Evolutionary conservation across 345 rosid genomes (phyloP), one percentile per base, ranked within the genome.

Genomic region (Euphorbia lathyris): DNA sequence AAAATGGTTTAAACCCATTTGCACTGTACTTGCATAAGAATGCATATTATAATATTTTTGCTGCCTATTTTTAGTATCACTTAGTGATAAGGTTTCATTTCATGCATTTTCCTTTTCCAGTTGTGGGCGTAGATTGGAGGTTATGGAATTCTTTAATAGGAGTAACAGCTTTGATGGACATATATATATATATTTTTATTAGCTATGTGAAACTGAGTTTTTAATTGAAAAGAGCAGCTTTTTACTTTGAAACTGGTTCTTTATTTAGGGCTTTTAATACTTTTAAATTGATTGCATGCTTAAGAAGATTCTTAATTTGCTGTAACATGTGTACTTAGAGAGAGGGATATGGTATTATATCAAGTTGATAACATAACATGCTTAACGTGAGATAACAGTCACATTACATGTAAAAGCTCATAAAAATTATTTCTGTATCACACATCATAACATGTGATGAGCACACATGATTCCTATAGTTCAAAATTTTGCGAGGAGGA

Each of bases 11-110:
- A 59, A 58, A 55, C 60, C 45, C 47, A 56, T 63, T 63, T 51
- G 74, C 76, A 70, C 70, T 68, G 70, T 29, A 72, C 70, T 73
- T 56, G 42, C 22, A 14, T 14, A 47, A 51, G 25, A 51, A 13
- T 38, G 53, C 70, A 74, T 71, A 61, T 71, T 48, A 55, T 74
- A 65, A 7, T 7, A 7, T 62, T 51, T 69, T 75, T 63, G 69
- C 61, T 6, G 48, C 56, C 75, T 77, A 78, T 77, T 68, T 75
- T 68, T 74, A 71, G 85, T 74, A 81, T 71, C 71, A 67, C 50
- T 77, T 48, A 20, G 58, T 29, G 30, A 43, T 65, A 75, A 78
- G 71, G 71, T 58, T 78, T 65, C 71, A 57, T 71, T 70, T 38
- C 65, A 57, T 71, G 64, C 66, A 53, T 32, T 65, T 48, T 20